Conservation (phyloP, 2,329 filamentous ascomycete genomes). For the Ophiognomonia clavigignenti-juglandacearum region DNA sequence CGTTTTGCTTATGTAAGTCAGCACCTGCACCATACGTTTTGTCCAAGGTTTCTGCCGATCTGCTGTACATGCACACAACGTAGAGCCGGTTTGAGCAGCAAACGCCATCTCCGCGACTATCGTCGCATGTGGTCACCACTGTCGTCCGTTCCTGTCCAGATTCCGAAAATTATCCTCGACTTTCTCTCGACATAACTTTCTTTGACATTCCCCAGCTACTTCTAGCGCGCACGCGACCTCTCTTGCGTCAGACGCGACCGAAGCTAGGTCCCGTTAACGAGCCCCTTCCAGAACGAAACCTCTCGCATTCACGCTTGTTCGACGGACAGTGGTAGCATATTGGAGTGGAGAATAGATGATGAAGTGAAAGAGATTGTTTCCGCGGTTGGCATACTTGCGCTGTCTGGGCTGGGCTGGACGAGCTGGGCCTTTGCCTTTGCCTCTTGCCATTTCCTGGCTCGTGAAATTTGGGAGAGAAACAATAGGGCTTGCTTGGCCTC, state of each 20-base stretch:
- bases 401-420: slow-evolving; percentile 11
- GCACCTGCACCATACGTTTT: no score
- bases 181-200: no score
- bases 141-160: no score
- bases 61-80: no score
- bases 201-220: no score
- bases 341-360: background rate
- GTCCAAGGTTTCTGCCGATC: no score
- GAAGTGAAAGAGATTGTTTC: slow-evolving; percentile 3
- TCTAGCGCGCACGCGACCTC: background rate
- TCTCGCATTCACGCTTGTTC: background rate
- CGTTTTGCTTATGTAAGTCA: no score
- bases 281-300: background rate
- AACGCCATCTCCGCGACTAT: no score
- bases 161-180: no score
- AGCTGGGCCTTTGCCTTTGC: slow-evolving; percentile 1
- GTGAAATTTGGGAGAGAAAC: slow-evolving; percentile 3
- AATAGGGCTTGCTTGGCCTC: slow-evolving; percentile 12
- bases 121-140: no score
- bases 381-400: background rate
- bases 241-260: background rate
- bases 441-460: background rate
- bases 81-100: no score
- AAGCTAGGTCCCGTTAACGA: background rate
- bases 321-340: background rate